Percentiles rank a stretch among this genome's conserved stretches.
Evolutionary conservation across 2,329 filamentous ascomycete species (phyloP).

Genomic region (Botryotinia globosa): DNA sequence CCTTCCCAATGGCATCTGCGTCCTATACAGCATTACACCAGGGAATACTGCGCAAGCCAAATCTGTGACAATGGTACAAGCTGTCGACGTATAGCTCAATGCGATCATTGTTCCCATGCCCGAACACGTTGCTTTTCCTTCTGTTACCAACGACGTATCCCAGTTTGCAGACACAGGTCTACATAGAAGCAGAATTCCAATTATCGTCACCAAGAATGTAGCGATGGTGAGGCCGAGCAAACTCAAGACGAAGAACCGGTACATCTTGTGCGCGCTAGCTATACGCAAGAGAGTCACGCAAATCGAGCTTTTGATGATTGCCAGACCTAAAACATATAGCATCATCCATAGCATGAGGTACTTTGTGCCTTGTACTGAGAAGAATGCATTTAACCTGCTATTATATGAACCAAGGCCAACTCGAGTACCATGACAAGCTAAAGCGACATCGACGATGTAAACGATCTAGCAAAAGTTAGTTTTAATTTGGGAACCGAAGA

Average conservation of each 20-base stretch:
- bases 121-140: conserved; percentile 25
- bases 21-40: conserved; percentile 38
- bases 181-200: conserved; percentile 28
- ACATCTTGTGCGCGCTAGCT: conserved; percentile 13
- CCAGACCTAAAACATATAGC: conserved; percentile 27
- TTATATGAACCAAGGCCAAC: conserved; percentile 28
- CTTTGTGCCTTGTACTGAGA: conserved; percentile 24
- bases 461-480: conserved; percentile 7
- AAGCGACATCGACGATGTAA: conserved; percentile 20
- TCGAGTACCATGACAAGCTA: conserved; percentile 28
- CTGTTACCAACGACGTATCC: conserved; percentile 17
- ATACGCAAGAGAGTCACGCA: conserved; percentile 30
- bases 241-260: conserved; percentile 9
- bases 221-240: conserved; percentile 13
- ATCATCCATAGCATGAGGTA: conserved; percentile 27
- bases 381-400: conserved; percentile 22
- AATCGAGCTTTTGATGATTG: conserved; percentile 30
- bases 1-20: conserved; percentile 35
- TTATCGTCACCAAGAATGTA: conserved; percentile 27
- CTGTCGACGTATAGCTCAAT: conserved; percentile 37
- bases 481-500: neutral
- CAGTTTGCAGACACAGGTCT: conserved; percentile 29
- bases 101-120: conserved; percentile 28
- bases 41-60: conserved; percentile 38
- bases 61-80: conserved; percentile 39